A percentile compares a stretch with the other conserved stretches of the same genome.
Conservation (phyloP, 225 moss, liverwort and hornwort species). For the Straminergon stramineum region DNA sequence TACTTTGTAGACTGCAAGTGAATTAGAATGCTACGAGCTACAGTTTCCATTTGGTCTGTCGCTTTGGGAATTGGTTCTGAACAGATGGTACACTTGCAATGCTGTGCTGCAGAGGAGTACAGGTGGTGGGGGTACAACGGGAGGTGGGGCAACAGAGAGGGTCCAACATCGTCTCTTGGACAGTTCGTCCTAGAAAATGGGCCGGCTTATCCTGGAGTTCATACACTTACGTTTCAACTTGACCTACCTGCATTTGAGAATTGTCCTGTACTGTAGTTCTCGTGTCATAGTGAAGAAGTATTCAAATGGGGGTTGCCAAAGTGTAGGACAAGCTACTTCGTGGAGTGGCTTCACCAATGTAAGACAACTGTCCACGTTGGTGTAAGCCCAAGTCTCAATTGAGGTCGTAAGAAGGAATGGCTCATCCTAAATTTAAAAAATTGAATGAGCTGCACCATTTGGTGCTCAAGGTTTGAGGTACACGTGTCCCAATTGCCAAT, state of each 20-base stretch:
- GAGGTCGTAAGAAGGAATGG: neutral
- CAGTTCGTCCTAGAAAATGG: conserved; percentile 2
- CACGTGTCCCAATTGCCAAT: neutral
- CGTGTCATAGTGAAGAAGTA: neutral
- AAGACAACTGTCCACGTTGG: neutral
- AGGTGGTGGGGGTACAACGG: conserved; percentile 19
- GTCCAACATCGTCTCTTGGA: neutral
- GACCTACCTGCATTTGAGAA: conserved; percentile 1
- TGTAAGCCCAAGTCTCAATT: neutral
- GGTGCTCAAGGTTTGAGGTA: neutral
- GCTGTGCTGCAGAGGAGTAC: neutral
- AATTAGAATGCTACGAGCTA: neutral
- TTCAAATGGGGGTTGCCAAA: neutral
- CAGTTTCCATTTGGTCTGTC: neutral
- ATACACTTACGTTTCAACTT: conserved; percentile 5
- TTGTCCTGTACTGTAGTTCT: neutral
- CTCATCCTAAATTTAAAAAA: neutral
- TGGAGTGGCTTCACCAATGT: neutral
- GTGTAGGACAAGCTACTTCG: neutral
- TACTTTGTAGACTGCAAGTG: neutral
- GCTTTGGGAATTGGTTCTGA: neutral
- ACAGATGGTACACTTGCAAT: neutral
- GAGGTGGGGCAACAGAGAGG: conserved; percentile 21
- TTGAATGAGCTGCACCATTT: neutral
- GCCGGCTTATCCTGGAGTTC: neutral